Evolutionary conservation across 2,329 filamentous ascomycete genomes (phyloP).

Genomic region (Diplodia intermedia): DNA sequence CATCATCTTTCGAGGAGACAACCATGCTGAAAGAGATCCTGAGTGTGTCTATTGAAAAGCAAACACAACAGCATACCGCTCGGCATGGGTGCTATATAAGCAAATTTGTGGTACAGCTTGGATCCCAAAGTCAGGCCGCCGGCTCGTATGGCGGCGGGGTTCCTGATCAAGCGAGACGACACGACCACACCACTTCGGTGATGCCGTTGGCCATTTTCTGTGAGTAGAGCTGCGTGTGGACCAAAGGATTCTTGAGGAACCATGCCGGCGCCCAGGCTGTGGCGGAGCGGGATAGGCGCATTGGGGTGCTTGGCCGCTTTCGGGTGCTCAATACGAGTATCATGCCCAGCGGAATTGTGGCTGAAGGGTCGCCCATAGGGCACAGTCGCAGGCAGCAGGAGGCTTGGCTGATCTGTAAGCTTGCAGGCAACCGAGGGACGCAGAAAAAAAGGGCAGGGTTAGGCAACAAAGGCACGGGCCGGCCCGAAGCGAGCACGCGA

Average conservation of each 20-base stretch:
- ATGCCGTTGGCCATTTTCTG: background rate
- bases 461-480: no score
- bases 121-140: background rate
- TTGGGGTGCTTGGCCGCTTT: background rate
- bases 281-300: background rate
- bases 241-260: background rate
- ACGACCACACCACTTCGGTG: background rate
- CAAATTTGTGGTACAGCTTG: background rate
- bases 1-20: background rate
- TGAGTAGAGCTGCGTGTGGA: background rate
- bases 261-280: background rate
- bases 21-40: background rate
- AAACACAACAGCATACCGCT: background rate
- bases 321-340: no score
- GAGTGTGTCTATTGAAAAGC: background rate
- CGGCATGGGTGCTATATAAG: background rate
- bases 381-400: no score
- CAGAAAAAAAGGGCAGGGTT: no score
- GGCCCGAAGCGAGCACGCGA: no score
- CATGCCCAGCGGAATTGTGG: no score
- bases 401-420: no score
- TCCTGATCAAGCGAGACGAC: background rate
- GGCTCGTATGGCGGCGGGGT: background rate
- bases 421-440: no score
- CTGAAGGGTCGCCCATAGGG: no score